Percentiles rank a stretch among this genome's conserved stretches.
Evolutionary conservation across 768 basidiomycete genomes (phyloP).

Genomic region (Suillus luteus): DNA sequence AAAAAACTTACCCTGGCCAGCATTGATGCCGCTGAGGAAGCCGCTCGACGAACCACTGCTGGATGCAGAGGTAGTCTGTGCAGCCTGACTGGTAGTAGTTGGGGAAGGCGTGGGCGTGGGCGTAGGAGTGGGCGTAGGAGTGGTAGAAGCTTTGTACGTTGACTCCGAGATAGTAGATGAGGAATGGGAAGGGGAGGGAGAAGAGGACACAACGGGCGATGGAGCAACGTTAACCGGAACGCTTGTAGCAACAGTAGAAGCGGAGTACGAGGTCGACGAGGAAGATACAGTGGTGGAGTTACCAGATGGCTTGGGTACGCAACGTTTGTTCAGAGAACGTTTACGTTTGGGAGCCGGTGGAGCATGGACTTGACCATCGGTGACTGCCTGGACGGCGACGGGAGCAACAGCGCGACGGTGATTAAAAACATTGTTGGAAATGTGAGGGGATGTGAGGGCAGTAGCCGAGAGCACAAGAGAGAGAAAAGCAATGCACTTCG

Average conservation of each 20-base stretch:
- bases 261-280: background rate
- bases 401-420: constrained; percentile 23
- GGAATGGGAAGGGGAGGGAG: background rate
- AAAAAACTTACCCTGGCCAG: constrained; percentile 44
- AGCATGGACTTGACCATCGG: background rate
- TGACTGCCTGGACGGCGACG: background rate
- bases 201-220: constrained; percentile 1
- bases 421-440: constrained; percentile 29
- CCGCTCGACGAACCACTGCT: constrained; percentile 20
- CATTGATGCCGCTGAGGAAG: constrained; percentile 50
- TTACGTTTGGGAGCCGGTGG: constrained; percentile 15
- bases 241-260: constrained; percentile 4
- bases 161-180: constrained; percentile 9
- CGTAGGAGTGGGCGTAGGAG: background rate
- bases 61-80: constrained; percentile 21
- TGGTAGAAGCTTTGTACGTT: background rate
- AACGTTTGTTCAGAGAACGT: constrained; percentile 34
- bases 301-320: constrained; percentile 21
- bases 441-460: constrained; percentile 40
- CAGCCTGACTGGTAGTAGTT: constrained; percentile 6
- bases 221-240: constrained; percentile 29
- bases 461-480: constrained; percentile 42
- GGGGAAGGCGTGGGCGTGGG: constrained; percentile 5
- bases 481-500: constrained; percentile 46
- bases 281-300: constrained; percentile 14